phyloP scores from a whole-genome alignment of 106 monocot genomes.

The Allium cepa region DNA sequence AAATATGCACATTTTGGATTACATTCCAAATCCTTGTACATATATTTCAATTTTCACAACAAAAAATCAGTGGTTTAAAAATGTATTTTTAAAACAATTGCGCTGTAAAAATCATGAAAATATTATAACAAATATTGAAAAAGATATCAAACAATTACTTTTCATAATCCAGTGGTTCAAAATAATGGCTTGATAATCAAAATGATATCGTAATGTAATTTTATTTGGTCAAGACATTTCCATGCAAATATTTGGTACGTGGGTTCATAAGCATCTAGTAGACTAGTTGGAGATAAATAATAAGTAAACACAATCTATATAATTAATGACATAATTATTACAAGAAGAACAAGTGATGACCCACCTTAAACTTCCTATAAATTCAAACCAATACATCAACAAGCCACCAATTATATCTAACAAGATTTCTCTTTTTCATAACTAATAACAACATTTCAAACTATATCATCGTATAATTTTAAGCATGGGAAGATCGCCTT shows the following conservation, averaged over 20 bases:
- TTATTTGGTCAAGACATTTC: not conserved
- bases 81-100: too few relatives aligned
- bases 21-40: too few relatives aligned
- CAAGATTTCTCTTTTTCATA: not conserved
- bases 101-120: too few relatives aligned
- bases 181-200: not conserved
- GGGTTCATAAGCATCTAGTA: not conserved
- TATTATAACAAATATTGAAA: too few relatives aligned
- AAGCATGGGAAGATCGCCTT: slow-evolving; percentile 48
- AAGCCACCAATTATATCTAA: not conserved
- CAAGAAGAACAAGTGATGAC: not conserved
- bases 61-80: too few relatives aligned
- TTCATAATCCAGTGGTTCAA: not conserved
- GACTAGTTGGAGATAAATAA: not conserved
- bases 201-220: not conserved
- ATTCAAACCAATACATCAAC: slow-evolving; percentile 8
- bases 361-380: slow-evolving; percentile 17
- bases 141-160: too few relatives aligned
- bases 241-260: slow-evolving; percentile 8
- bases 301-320: not conserved
- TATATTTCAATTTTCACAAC: too few relatives aligned
- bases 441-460: not conserved
- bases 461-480: not conserved
- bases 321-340: not conserved
- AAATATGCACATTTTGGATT: too few relatives aligned